phyloP scores from a whole-genome alignment of 148 eudicot genomes.

The Cornus florida region DNA sequence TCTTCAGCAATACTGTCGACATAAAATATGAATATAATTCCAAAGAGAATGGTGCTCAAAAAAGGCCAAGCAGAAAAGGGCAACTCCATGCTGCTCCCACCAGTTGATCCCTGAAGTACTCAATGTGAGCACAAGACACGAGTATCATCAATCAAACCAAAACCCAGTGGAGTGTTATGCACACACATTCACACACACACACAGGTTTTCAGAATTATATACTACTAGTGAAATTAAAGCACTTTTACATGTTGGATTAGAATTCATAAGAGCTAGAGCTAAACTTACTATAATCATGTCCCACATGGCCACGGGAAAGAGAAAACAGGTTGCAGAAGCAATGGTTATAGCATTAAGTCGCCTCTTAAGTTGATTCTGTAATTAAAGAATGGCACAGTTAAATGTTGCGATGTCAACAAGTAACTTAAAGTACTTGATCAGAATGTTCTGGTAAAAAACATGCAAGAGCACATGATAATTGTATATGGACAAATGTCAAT shows the following conservation, averaged over 20 bases:
- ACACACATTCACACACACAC: background rate
- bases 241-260: background rate
- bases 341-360: slow-evolving; percentile 89
- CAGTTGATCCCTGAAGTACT: slow-evolving; percentile 65
- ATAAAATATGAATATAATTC: slow-evolving; percentile 80
- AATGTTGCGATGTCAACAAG: background rate
- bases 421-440: background rate
- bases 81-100: slow-evolving; percentile 49
- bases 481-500: slow-evolving; percentile 12
- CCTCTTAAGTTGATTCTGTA: slow-evolving; percentile 89
- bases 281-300: slow-evolving; percentile 74
- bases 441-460: background rate
- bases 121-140: slow-evolving; percentile 1
- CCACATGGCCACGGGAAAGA: slow-evolving; percentile 99
- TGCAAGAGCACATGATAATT: background rate
- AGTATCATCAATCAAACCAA: background rate
- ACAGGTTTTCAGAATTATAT: background rate
- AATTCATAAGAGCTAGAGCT: slow-evolving; percentile 1
- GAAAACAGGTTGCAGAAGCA: slow-evolving; percentile 95
- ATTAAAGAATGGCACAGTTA: slow-evolving; percentile 14
- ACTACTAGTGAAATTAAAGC: background rate
- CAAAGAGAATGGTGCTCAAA: slow-evolving; percentile 72
- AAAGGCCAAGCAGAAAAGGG: slow-evolving; percentile 80
- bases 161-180: background rate
- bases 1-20: slow-evolving; percentile 94